A percentile compares a stretch with the other conserved stretches of the same genome.
Conservation (phyloP, 1,139 yeast genomes). For the Magnusiomyces fungicola region DNA sequence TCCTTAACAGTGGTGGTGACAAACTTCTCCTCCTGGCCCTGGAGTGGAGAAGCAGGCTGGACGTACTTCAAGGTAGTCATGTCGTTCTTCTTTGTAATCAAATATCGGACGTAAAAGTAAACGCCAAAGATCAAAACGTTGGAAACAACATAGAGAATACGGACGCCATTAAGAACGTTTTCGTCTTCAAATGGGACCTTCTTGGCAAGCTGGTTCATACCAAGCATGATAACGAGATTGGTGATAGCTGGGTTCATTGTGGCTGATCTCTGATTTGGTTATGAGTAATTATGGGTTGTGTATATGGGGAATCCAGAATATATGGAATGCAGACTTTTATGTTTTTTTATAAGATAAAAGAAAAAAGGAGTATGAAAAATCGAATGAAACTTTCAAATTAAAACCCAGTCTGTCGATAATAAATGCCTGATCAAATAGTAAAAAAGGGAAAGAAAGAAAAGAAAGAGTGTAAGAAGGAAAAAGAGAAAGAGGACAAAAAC, state of each 20-base stretch:
- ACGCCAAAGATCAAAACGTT: slow-evolving; percentile 58
- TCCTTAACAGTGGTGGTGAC: slow-evolving; percentile 88
- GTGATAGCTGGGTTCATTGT: slow-evolving; percentile 66
- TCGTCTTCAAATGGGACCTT: slow-evolving; percentile 87
- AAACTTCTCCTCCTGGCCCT: slow-evolving; percentile 65
- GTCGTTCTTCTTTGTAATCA: slow-evolving; percentile 73
- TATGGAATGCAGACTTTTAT: background rate
- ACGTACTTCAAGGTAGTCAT: slow-evolving; percentile 87
- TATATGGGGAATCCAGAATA: too few relatives aligned
- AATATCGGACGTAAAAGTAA: slow-evolving; percentile 55
- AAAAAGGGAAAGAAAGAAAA: too few relatives aligned
- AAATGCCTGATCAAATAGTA: too few relatives aligned
- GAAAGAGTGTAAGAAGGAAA: too few relatives aligned
- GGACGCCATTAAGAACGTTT: slow-evolving; percentile 61
- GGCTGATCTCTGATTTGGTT: background rate
- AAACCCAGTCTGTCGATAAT: too few relatives aligned
- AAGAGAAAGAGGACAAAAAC: too few relatives aligned
- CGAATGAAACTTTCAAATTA: background rate
- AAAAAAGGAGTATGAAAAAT: background rate
- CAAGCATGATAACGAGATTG: slow-evolving; percentile 85
- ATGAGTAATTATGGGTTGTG: too few relatives aligned
- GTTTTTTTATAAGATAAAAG: background rate
- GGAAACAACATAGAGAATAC: slow-evolving; percentile 63
- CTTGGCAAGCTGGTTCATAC: slow-evolving; percentile 95
- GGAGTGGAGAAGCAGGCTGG: slow-evolving; percentile 79